Percentiles rank a stretch among this genome's conserved stretches.
These are phyloP conservation scores for Dalbergia cochinchinensis DNA, from an alignment of 306 rosid species.

Conservation along the genomic window DNA sequence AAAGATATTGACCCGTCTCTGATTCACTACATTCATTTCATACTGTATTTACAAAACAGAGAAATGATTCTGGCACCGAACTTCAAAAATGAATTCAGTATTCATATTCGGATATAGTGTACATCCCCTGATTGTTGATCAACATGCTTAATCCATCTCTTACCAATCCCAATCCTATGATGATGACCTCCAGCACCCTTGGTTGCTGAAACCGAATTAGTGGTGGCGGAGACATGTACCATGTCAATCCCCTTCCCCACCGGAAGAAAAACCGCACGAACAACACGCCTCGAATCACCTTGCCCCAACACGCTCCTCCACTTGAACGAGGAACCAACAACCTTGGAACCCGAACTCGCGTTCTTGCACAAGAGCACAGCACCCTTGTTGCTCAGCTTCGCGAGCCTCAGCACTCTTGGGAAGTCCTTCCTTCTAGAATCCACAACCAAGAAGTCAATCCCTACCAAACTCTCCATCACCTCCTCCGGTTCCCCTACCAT, in stretches of 20 bases:
- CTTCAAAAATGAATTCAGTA: not conserved
- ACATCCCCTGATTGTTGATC: conserved; percentile 91
- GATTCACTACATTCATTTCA: not conserved
- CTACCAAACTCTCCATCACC: conserved; percentile 60
- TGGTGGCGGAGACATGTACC: conserved; percentile 68
- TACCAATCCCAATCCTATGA: not conserved
- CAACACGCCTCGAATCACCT: conserved; percentile 65
- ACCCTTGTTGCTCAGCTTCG: conserved; percentile 72
- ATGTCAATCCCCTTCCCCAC: conserved; percentile 90
- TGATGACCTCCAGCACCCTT: no score
- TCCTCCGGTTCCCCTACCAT: conserved; percentile 84
- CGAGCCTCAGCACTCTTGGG: conserved; percentile 62
- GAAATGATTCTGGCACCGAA: no score
- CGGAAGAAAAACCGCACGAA: conserved; percentile 85
- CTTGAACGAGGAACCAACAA: conserved; percentile 50
- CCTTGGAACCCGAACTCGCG: conserved; percentile 56
- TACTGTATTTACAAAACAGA: not conserved
- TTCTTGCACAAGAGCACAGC: conserved; percentile 89
- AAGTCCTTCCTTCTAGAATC: conserved; percentile 69
- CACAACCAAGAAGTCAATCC: conserved; percentile 84
- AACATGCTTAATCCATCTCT: conserved; percentile 78
- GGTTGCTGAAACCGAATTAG: conserved; percentile 30
- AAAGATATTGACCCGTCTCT: no score
- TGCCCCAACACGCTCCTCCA: conserved; percentile 69
- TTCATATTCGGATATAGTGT: conserved; percentile 71